Conservation (phyloP, 306 rosid genomes). For the Vicia sativa region DNA sequence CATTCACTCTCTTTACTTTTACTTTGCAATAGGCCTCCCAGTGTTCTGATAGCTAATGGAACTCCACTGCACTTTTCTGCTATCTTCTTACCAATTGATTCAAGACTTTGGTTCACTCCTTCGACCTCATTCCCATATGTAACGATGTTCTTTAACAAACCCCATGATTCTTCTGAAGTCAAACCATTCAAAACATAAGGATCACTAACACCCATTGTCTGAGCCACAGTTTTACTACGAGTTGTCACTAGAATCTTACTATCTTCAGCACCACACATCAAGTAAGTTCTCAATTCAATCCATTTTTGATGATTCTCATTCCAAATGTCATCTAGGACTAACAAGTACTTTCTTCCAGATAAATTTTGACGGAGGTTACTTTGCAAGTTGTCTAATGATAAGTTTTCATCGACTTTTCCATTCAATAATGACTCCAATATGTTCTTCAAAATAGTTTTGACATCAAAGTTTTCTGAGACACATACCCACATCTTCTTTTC, state of each 20-base stretch:
- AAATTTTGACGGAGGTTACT: not conserved
- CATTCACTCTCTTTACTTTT: not conserved
- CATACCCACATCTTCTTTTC: not conserved
- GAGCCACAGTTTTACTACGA: conserved; percentile 1
- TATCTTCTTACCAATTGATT: conserved; percentile 9
- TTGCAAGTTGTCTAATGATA: not conserved
- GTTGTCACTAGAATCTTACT: conserved; percentile 2
- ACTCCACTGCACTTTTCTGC: not conserved
- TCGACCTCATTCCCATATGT: not conserved
- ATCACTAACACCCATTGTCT: not conserved
- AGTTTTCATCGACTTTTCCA: not conserved
- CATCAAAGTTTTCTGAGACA: not conserved
- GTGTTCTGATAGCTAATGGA: not conserved
- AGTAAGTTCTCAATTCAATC: not conserved
- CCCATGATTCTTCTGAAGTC: not conserved
- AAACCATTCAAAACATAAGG: conserved; percentile 2
- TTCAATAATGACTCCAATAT: not conserved
- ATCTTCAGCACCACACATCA: conserved; percentile 1
- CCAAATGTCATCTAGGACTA: conserved; percentile 1
- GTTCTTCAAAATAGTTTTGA: conserved; percentile 10
- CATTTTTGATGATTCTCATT: not conserved
- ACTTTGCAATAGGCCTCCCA: conserved; percentile 10
- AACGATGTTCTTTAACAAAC: not conserved
- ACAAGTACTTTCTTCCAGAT: not conserved
- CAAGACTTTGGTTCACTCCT: not conserved